phyloP scores from a whole-genome alignment of 257 asterid species.

The Nicotiana attenuata region DNA sequence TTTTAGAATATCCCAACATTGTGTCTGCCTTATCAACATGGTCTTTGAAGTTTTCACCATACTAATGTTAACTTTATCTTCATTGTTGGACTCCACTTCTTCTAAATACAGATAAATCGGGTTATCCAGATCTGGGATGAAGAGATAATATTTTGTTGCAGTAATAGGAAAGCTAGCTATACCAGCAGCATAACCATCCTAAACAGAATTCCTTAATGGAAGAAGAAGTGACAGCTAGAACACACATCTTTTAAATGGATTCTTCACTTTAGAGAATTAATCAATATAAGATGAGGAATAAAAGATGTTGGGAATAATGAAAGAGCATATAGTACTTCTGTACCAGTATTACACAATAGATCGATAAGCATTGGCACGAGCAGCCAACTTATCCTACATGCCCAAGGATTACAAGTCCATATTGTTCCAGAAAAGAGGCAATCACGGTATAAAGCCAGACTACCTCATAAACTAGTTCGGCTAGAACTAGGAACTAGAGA shows the following conservation, averaged over 20 bases:
- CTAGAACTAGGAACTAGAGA: not conserved
- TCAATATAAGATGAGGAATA: too few relatives aligned
- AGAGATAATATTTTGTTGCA: not conserved
- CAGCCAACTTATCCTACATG: not conserved
- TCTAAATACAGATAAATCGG: too few relatives aligned
- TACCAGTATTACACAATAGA: not conserved
- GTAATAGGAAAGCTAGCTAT: not conserved
- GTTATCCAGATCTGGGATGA: not conserved
- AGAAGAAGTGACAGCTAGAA: not conserved
- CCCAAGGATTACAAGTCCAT: not conserved
- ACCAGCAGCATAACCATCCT: not conserved
- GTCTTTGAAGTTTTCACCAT: too few relatives aligned
- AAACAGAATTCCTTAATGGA: not conserved
- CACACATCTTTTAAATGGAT: too few relatives aligned
- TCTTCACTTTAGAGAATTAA: too few relatives aligned
- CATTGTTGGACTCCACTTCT: too few relatives aligned
- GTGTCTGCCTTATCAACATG: too few relatives aligned
- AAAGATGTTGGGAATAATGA: too few relatives aligned
- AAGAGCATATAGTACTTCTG: not conserved
- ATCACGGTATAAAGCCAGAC: not conserved
- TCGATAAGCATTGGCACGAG: not conserved
- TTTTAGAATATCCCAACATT: too few relatives aligned
- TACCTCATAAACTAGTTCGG: not conserved
- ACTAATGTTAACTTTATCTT: too few relatives aligned
- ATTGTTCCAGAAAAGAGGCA: not conserved